Percentiles rank a stretch among this genome's conserved stretches.
These are phyloP conservation scores for Blastomyces percursus DNA, from an alignment of 2,329 filamentous ascomycete genomes.

Conservation along the genomic window DNA sequence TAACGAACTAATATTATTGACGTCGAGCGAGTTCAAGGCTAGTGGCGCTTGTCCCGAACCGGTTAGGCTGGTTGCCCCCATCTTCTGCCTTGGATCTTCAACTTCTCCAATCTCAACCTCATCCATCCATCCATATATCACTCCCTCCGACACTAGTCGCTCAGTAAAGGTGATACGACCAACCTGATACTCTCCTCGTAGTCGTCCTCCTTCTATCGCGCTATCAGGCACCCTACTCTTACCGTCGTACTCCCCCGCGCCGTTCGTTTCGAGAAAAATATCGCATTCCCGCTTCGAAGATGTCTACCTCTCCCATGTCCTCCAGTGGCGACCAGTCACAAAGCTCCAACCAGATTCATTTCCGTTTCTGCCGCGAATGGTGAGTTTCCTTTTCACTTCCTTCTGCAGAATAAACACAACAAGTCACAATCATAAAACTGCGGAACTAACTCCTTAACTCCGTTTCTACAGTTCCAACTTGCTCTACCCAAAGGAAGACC, in stretches of 20 bases:
- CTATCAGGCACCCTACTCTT: background rate
- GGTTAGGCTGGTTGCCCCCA: background rate
- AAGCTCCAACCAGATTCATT: constrained; percentile 66
- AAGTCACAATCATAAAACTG: background rate
- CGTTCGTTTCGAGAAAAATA: background rate
- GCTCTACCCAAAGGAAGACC: constrained; percentile 93
- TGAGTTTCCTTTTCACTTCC: constrained; percentile 28
- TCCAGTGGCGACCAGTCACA: constrained; percentile 29
- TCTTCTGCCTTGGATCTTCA: background rate
- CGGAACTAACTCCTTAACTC: constrained; percentile 15
- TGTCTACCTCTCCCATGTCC: constrained; percentile 36
- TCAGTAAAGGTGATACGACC: background rate
- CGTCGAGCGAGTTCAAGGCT: too few species aligned
- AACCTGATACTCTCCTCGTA: background rate
- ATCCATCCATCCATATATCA: too few species aligned
- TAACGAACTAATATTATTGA: too few species aligned
- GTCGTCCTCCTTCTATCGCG: too few species aligned
- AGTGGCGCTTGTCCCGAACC: background rate
- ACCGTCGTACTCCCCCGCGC: background rate
- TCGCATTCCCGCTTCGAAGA: constrained; percentile 9
- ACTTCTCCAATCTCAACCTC: background rate
- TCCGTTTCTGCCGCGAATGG: constrained; percentile 98
- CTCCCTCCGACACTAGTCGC: background rate
- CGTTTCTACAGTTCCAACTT: constrained; percentile 64
- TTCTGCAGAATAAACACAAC: background rate